Base-by-base conservation (phyloP, 371 early-diverging fungal genomes). In the Mucor circinelloides region DNA sequence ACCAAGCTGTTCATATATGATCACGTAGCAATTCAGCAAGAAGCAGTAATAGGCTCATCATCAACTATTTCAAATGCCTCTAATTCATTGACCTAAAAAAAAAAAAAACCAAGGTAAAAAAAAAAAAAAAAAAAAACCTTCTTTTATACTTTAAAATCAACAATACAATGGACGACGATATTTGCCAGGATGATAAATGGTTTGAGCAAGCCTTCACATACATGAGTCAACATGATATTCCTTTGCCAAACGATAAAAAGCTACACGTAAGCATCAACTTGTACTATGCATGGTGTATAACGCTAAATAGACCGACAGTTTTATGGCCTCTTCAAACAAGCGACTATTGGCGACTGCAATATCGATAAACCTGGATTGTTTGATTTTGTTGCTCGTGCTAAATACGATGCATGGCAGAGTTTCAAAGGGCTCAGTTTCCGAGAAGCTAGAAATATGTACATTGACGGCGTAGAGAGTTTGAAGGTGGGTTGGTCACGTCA, bases 331-430 rank as follows among this genome's bases (percentile, higher is more conserved):
- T 84, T 75, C 67, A 84, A 84, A 60, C 84, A 84, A 73, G 75
- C 80, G 13, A 84, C 77, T 2, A 60, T 77, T 44, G 84, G 84
- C 8, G 80, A 81, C 40, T 73, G 74, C 52, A 72, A 76, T 62
- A 71, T 42, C 2, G 58, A 68, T 1, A 81, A 72, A 52, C 84
- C 84, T 15, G 66, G 67, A 27, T 58, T 84, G 25, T 78, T 84
- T 61, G 82, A 84, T 30, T 81, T 84, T 71, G 79, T 78, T 6
- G 78, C 63, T 4, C 75, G 84, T 17, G 84, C 84, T 1, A 84
- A 84, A 42, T 84, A 82, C 79, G 82, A 84, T 64, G 84, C 84
- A 3, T 84, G 84, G 84, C 67, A 84, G 21, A 48, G 46, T 1
- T 44, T 69, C 25, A 63, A 70, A 30, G 80, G 80, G 9, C 65